These are phyloP conservation scores for Chrysopogon serrulatus DNA, from an alignment of 176 grass and related monocot genomes.

Conservation along the genomic window DNA sequence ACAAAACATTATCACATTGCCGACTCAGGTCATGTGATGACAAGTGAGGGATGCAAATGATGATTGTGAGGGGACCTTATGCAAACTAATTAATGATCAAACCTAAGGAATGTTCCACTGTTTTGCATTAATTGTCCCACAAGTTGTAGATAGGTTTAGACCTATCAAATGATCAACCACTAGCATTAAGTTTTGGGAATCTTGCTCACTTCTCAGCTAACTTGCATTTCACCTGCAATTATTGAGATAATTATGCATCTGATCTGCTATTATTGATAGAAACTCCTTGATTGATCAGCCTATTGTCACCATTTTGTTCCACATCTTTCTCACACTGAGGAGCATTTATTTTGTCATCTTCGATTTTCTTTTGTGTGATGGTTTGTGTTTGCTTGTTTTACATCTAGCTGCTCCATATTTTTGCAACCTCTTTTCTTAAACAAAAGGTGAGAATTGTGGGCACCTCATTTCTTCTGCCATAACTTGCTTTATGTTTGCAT, in stretches of 20 bases:
- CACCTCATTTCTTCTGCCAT: not conserved
- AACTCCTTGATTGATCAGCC: not conserved
- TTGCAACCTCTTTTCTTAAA: not conserved
- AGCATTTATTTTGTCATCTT: not conserved
- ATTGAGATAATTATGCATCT: not conserved
- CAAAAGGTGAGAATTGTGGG: not conserved
- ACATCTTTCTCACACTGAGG: not conserved
- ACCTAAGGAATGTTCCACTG: slow-evolving; percentile 17
- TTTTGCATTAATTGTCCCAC: not conserved
- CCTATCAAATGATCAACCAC: not conserved
- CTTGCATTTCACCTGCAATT: not conserved
- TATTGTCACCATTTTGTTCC: not conserved
- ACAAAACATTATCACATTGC: not conserved
- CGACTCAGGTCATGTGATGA: not conserved
- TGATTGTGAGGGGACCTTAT: not conserved
- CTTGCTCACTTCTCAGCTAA: not conserved
- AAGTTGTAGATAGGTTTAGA: not conserved
- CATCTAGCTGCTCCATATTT: not conserved
- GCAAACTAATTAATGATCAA: slow-evolving; percentile 15
- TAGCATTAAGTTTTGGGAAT: slow-evolving; percentile 7
- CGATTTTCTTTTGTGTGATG: not conserved
- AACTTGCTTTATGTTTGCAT: slow-evolving; percentile 8
- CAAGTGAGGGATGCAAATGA: not conserved
- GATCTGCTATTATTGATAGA: not conserved
- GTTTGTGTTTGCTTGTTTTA: not conserved